Percentiles rank a stretch among this genome's conserved stretches.
These are phyloP conservation scores for Dorcoceras hygrometricum DNA, from an alignment of 257 asterid genomes.

Conservation along the genomic window DNA sequence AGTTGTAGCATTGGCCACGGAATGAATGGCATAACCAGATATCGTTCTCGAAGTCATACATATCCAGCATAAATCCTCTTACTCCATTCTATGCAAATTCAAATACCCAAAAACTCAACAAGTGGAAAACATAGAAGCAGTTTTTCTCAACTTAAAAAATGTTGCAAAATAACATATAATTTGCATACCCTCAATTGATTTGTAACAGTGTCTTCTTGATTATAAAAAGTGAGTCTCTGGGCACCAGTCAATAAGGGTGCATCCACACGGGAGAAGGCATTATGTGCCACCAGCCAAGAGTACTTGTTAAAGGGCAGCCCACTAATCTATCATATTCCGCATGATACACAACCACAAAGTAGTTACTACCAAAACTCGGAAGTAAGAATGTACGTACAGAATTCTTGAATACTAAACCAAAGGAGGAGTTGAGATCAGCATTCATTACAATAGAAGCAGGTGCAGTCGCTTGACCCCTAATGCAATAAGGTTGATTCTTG, in stretches of 20 bases:
- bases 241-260: conserved; percentile 75
- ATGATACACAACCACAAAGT: conserved; percentile 17
- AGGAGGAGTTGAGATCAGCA: not conserved
- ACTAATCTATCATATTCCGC: conserved; percentile 41
- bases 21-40: conserved; percentile 98
- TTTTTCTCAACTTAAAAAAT: not conserved
- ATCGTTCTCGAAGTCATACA: conserved; percentile 94
- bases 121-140: conserved; percentile 7
- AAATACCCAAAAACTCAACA: conserved; percentile 13
- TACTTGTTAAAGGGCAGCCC: conserved; percentile 95
- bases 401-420: conserved; percentile 2
- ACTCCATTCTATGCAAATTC: conserved; percentile 77
- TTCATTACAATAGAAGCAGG: conserved; percentile 68
- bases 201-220: conserved; percentile 91
- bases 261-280: conserved; percentile 86
- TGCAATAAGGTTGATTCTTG: conserved; percentile 71
- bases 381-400: not conserved
- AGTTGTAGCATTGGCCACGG: conserved; percentile 89
- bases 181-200: conserved; percentile 76
- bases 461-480: conserved; percentile 75
- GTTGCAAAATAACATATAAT: conserved; percentile 8
- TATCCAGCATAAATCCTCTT: conserved; percentile 97
- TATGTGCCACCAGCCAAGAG: conserved; percentile 93
- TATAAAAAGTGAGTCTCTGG: conserved; percentile 82
- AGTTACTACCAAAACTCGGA: conserved; percentile 3